Evolutionary conservation across 2,329 filamentous ascomycete species (phyloP).

Genomic region (Pestalotiopsis sp.): DNA sequence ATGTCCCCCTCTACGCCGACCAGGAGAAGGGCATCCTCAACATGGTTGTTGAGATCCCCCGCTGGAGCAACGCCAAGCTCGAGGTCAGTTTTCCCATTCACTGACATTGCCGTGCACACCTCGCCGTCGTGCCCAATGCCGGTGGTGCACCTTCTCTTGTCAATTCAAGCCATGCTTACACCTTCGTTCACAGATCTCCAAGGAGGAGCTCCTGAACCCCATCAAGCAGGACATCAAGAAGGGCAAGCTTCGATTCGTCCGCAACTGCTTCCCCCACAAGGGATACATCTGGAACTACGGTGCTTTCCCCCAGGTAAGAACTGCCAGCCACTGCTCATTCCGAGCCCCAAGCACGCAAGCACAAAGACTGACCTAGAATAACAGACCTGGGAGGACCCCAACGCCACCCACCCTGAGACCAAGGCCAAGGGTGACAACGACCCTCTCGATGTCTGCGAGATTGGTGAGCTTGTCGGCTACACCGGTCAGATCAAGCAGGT

Average conservation of each 20-base stretch:
- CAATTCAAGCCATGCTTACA: slow-evolving; percentile 6
- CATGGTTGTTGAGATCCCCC: slow-evolving; percentile 99
- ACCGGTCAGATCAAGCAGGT: slow-evolving; percentile 98
- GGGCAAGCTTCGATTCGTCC: slow-evolving; percentile 98
- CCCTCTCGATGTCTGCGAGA: slow-evolving; percentile 98
- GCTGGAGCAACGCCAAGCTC: slow-evolving; percentile 99
- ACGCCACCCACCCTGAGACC: slow-evolving; percentile 93
- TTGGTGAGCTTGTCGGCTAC: slow-evolving; percentile 96
- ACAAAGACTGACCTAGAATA: slow-evolving; percentile 16
- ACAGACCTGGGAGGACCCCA: slow-evolving; percentile 99
- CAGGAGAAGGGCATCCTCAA: slow-evolving; percentile 93
- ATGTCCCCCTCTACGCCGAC: slow-evolving; percentile 97
- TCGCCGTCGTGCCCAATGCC: background rate
- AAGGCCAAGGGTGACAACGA: slow-evolving; percentile 99
- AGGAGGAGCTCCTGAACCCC: slow-evolving; percentile 96
- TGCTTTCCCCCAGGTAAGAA: slow-evolving; percentile 90
- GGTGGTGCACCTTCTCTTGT: background rate
- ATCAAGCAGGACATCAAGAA: slow-evolving; percentile 99
- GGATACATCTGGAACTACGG: slow-evolving; percentile 99
- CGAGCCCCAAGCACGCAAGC: slow-evolving; percentile 8
- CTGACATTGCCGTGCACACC: slow-evolving; percentile 7
- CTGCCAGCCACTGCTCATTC: slow-evolving; percentile 15
- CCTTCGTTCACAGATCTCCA: slow-evolving; percentile 75
- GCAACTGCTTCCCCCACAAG: slow-evolving; percentile 99
- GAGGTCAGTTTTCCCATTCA: slow-evolving; percentile 67